phyloP scores from a whole-genome alignment of 169 alveolate species.

The Babesia sp. region DNA sequence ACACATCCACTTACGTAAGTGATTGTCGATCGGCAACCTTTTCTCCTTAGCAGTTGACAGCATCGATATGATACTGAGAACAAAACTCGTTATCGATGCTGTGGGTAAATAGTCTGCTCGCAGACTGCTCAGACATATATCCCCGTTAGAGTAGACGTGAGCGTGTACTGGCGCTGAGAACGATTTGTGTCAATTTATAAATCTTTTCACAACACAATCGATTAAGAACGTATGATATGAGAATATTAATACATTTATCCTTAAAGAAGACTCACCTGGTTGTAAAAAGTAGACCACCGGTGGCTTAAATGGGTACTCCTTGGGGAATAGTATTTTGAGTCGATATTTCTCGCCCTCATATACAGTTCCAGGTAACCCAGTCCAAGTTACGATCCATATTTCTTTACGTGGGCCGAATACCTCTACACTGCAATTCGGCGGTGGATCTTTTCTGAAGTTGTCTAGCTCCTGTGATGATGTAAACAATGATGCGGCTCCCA shows the following conservation, averaged over 20 bases:
- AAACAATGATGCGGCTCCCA: not conserved
- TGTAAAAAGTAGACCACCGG: slow-evolving; percentile 80
- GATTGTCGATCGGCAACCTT: slow-evolving; percentile 78
- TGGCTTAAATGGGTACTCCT: slow-evolving; percentile 83
- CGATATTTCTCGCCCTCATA: slow-evolving; percentile 79
- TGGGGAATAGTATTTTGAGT: slow-evolving; percentile 78
- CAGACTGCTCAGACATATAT: slow-evolving; percentile 78
- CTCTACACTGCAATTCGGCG: slow-evolving; percentile 76
- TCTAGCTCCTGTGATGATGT: slow-evolving; percentile 59
- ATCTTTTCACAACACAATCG: not conserved
- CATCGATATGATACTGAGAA: slow-evolving; percentile 81
- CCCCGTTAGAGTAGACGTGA: slow-evolving; percentile 86
- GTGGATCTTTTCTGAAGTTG: slow-evolving; percentile 71
- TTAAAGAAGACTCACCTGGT: slow-evolving; percentile 56
- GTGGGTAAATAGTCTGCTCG: slow-evolving; percentile 84
- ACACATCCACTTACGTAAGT: slow-evolving; percentile 56
- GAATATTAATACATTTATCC: not conserved
- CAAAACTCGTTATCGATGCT: slow-evolving; percentile 77
- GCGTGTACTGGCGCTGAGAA: slow-evolving; percentile 81
- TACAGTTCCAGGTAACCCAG: slow-evolving; percentile 76
- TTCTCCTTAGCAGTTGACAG: slow-evolving; percentile 80
- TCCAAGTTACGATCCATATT: slow-evolving; percentile 78
- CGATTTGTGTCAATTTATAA: not conserved
- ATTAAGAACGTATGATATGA: too few species aligned
- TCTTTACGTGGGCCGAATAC: slow-evolving; percentile 77